Evolutionary conservation across 179 eudicot species (phyloP).

Genomic region (Silene vulgaris): DNA sequence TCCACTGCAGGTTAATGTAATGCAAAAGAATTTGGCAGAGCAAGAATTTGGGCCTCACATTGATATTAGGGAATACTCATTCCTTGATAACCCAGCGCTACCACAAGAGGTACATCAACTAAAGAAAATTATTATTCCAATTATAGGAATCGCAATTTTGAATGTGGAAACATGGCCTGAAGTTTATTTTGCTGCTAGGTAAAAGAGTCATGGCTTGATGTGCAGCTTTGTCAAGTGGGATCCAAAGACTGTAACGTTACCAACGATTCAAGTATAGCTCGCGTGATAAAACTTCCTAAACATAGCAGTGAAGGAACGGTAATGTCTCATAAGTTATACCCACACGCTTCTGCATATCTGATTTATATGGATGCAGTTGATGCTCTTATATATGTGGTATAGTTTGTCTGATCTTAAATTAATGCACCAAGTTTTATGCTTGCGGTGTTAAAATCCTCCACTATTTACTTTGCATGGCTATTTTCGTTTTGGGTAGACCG

Average conservation of each 20-base stretch:
- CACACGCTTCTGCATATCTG: neutral
- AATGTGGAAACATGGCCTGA: neutral
- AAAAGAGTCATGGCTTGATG: constrained; percentile 93
- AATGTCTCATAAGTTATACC: constrained; percentile 11
- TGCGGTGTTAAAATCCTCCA: neutral
- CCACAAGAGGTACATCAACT: constrained; percentile 48
- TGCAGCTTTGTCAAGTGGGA: constrained; percentile 85
- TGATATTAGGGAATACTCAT: constrained; percentile 71
- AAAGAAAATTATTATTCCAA: neutral
- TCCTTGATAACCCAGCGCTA: constrained; percentile 71
- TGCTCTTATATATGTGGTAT: neutral
- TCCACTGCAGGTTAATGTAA: constrained; percentile 60
- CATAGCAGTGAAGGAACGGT: constrained; percentile 84
- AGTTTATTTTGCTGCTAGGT: constrained; percentile 43
- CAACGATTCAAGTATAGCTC: constrained; percentile 40
- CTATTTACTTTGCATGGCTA: neutral
- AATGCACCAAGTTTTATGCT: neutral
- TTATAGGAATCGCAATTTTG: neutral
- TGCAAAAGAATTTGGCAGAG: constrained; percentile 55
- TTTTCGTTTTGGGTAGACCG: neutral
- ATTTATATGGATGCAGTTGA: neutral
- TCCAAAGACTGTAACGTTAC: constrained; percentile 50
- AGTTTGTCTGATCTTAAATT: neutral
- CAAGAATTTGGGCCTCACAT: constrained; percentile 79
- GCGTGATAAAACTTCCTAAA: constrained; percentile 64